Evolutionary conservation across 768 basidiomycete genomes (phyloP).

Genomic region (Trametes punicea): DNA sequence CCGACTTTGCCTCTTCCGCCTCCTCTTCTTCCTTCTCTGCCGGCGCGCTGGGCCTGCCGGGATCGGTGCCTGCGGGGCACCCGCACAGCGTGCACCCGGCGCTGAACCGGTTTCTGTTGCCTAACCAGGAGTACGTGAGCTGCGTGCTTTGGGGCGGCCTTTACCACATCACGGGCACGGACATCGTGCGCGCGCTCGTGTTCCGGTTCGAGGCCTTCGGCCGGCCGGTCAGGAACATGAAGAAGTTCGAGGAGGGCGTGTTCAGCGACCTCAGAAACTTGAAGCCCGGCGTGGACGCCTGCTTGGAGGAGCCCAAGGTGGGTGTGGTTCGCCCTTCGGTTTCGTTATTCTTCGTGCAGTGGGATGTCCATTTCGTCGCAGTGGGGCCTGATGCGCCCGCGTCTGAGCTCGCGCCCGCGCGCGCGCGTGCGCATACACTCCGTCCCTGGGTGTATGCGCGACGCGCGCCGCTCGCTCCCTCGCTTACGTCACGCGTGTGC

Average conservation of each 20-base stretch:
- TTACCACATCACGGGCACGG: constrained; percentile 94
- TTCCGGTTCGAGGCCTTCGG: constrained; percentile 94
- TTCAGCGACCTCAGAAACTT: constrained; percentile 92
- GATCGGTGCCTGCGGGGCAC: constrained; percentile 33
- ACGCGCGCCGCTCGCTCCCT: too few species aligned
- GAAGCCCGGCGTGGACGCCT: constrained; percentile 90
- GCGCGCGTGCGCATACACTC: too few species aligned
- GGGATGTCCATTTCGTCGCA: too few species aligned
- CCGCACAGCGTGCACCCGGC: constrained; percentile 64
- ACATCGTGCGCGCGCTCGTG: constrained; percentile 92
- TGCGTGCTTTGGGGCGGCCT: constrained; percentile 91
- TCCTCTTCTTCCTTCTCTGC: constrained; percentile 16
- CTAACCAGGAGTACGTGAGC: constrained; percentile 82
- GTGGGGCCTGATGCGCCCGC: too few species aligned
- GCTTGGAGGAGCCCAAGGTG: constrained; percentile 95
- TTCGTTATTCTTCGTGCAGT: neutral
- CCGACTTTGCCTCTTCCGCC: too few species aligned
- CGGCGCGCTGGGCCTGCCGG: neutral
- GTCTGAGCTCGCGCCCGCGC: too few species aligned
- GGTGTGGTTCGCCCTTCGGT: neutral
- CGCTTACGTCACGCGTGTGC: too few species aligned
- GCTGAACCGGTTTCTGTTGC: constrained; percentile 84
- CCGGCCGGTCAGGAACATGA: constrained; percentile 86
- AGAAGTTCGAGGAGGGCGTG: constrained; percentile 97
- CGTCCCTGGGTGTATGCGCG: too few species aligned